These are phyloP conservation scores for Sugiyamaella grinbergsii DNA, from an alignment of 1,139 yeast species.

Conservation along the genomic window DNA sequence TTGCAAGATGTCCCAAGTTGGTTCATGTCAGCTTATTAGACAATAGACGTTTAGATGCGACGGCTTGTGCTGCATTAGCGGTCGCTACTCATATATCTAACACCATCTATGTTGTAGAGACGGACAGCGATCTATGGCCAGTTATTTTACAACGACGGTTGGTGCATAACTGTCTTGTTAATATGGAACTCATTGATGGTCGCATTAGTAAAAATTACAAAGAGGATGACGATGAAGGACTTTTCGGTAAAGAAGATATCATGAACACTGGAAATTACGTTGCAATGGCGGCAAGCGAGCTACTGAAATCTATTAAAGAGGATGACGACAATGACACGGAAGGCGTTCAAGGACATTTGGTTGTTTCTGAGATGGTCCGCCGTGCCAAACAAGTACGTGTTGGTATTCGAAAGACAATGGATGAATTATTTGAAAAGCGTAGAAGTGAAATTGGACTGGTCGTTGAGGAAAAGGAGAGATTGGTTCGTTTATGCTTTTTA, in stretches of 20 bases:
- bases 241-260: slow-evolving; percentile 31
- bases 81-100: slow-evolving; percentile 68
- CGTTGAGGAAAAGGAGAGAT: slow-evolving; percentile 34
- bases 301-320: slow-evolving; percentile 31
- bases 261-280: slow-evolving; percentile 37
- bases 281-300: slow-evolving; percentile 38
- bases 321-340: slow-evolving; percentile 25
- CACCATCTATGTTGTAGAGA: slow-evolving; percentile 67
- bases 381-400: slow-evolving; percentile 37
- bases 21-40: slow-evolving; percentile 78
- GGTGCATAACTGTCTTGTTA: slow-evolving; percentile 79
- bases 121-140: slow-evolving; percentile 68
- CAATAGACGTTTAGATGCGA: slow-evolving; percentile 55
- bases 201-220: slow-evolving; percentile 40
- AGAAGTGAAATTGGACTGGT: slow-evolving; percentile 28
- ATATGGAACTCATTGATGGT: slow-evolving; percentile 57
- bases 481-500: slow-evolving; percentile 41
- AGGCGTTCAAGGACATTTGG: slow-evolving; percentile 17
- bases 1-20: slow-evolving; percentile 67
- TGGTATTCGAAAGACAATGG: slow-evolving; percentile 36
- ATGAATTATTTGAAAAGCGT: slow-evolving; percentile 33
- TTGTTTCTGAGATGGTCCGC: slow-evolving; percentile 34
- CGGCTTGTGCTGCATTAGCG: slow-evolving; percentile 68
- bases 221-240: slow-evolving; percentile 39
- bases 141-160: slow-evolving; percentile 75